phyloP scores from a whole-genome alignment of 176 grass and related monocot genomes.

The Olyra latifolia region DNA sequence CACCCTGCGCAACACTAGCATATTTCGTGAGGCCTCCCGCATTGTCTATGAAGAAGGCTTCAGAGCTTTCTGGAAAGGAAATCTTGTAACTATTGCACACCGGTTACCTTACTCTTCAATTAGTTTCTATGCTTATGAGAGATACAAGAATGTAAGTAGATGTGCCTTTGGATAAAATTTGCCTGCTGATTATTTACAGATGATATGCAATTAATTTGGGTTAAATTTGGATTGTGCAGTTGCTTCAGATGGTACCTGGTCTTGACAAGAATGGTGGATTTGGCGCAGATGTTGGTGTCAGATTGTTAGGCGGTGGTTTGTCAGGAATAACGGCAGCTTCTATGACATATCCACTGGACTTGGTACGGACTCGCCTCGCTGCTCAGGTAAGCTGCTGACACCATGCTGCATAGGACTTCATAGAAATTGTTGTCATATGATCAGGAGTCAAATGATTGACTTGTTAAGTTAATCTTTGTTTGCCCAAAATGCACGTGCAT shows the following conservation, averaged over 20 bases:
- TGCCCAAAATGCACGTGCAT: neutral
- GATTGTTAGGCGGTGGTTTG: slow-evolving; percentile 78
- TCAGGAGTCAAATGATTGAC: neutral
- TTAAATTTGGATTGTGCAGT: slow-evolving; percentile 44
- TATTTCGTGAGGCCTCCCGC: slow-evolving; percentile 79
- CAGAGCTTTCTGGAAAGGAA: slow-evolving; percentile 92
- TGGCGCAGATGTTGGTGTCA: slow-evolving; percentile 66
- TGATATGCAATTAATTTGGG: neutral
- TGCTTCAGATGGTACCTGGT: slow-evolving; percentile 79
- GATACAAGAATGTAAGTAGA: slow-evolving; percentile 72
- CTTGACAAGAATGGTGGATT: slow-evolving; percentile 64
- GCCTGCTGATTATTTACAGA: neutral
- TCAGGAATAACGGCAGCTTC: slow-evolving; percentile 95
- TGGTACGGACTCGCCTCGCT: slow-evolving; percentile 84
- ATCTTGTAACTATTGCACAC: slow-evolving; percentile 93
- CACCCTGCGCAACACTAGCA: slow-evolving; percentile 61
- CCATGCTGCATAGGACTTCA: neutral
- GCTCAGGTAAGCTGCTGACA: slow-evolving; percentile 66
- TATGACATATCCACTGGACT: slow-evolving; percentile 81
- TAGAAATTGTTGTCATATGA: neutral
- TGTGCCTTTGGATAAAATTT: neutral
- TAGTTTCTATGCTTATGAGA: slow-evolving; percentile 85
- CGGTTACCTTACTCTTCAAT: slow-evolving; percentile 94
- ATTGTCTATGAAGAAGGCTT: slow-evolving; percentile 86
- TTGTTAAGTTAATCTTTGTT: neutral